These are phyloP conservation scores for Epipyxis sp. DNA, from an alignment of 108 stramenopile species.

Conservation along the genomic window DNA sequence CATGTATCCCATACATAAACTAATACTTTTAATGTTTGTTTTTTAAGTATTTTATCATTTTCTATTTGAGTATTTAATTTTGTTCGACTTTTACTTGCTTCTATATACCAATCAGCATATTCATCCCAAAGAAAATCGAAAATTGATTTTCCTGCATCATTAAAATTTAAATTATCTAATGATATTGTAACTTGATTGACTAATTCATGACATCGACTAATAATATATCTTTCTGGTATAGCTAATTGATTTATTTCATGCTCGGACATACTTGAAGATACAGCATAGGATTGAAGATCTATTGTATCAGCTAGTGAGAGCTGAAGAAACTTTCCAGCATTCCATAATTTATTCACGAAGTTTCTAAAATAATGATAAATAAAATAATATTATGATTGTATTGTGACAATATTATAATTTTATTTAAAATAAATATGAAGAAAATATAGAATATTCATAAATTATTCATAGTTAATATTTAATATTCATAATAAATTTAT, in stretches of 20 bases:
- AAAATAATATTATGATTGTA: too few species aligned
- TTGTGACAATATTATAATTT: too few species aligned
- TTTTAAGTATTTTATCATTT: too few species aligned
- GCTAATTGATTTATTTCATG: too few species aligned
- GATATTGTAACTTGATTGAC: conserved; percentile 74
- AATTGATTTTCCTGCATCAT: conserved; percentile 40
- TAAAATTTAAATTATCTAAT: conserved; percentile 74
- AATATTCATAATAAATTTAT: too few species aligned
- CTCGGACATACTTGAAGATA: conserved; percentile 62
- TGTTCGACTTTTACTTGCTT: conserved; percentile 76
- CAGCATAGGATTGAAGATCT: conserved; percentile 64
- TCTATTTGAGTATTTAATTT: not conserved
- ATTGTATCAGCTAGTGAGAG: not conserved
- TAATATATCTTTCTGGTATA: conserved; percentile 76
- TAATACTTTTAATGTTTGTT: conserved; percentile 60
- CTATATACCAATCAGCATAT: conserved; percentile 94
- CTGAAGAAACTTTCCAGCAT: conserved; percentile 84
- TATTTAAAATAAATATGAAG: too few species aligned
- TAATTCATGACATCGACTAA: conserved; percentile 78
- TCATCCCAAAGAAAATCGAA: conserved; percentile 95
- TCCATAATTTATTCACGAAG: conserved; percentile 98
- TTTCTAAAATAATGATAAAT: conserved; percentile 40
- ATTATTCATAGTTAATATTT: too few species aligned
- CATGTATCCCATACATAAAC: conserved; percentile 89
- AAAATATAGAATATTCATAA: too few species aligned